Evolutionary conservation across 164 flowering plant genomes (phyloP).

Genomic region (Chloranthus sessilifolius): DNA sequence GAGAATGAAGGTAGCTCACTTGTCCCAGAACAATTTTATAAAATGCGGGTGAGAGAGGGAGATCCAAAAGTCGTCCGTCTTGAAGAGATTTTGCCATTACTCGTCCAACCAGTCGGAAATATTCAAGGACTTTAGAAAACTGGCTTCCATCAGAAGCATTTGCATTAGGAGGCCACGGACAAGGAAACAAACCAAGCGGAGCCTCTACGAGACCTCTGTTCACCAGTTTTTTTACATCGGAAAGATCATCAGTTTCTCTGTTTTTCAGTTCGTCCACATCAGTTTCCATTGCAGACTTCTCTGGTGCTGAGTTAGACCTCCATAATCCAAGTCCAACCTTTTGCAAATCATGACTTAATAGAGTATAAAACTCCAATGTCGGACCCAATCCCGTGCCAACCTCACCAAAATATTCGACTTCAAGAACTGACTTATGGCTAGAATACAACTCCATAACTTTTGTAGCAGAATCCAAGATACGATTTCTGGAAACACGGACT

Average conservation of each 20-base stretch:
- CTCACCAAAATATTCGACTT: conserved; percentile 98
- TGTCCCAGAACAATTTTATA: conserved; percentile 91
- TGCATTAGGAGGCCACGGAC: conserved; percentile 78
- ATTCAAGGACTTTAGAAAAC: conserved; percentile 56
- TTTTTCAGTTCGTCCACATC: conserved; percentile 39
- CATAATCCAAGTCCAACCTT: conserved; percentile 76
- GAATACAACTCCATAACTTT: conserved; percentile 99
- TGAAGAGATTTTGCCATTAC: conserved; percentile 98
- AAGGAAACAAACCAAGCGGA: conserved; percentile 94
- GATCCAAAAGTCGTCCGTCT: conserved; percentile 95
- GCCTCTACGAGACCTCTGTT: conserved; percentile 50
- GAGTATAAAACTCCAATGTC: conserved; percentile 93
- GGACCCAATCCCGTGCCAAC: conserved; percentile 99
- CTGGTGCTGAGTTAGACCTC: conserved; percentile 55
- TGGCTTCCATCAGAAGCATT: conserved; percentile 72
- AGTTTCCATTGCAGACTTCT: conserved; percentile 52
- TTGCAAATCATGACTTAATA: conserved; percentile 87
- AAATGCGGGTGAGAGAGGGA: conserved; percentile 81
- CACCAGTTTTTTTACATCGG: conserved; percentile 19
- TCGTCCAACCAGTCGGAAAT: conserved; percentile 85
- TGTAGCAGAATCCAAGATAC: conserved; percentile 92
- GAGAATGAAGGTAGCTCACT: conserved; percentile 35
- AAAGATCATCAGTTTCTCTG: conserved; percentile 20
- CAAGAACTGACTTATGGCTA: conserved; percentile 94
- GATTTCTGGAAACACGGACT: conserved; percentile 90